Base-by-base conservation (phyloP, 2,329 filamentous ascomycete genomes). In the Coleophoma cylindrospora region DNA sequence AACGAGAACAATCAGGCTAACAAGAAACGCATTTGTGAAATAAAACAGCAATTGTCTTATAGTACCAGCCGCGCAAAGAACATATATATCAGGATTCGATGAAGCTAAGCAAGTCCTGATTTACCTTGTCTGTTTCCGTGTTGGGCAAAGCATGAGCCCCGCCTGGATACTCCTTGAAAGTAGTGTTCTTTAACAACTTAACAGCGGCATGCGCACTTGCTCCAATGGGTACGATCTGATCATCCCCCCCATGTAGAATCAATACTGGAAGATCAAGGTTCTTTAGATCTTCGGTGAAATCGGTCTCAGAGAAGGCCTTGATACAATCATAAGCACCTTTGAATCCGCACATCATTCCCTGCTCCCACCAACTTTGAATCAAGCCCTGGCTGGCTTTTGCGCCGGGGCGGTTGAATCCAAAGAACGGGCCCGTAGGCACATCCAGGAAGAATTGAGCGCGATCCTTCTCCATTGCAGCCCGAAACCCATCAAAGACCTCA, bases 281-380 rank as follows among this genome's bases (percentile, higher is more conserved):
- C 55, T 66, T 66, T 46, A 73, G 52, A 53, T 71, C 69, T 40
- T 67, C 67, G 1, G 67, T 68, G 22, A 68, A 64, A 56, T 73
- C 68, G 4, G 69, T 72, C 59, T 71, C 69, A 1, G 67, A 69
- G 45, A 72, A 71, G 8, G 63, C 66, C 49, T 62, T 65, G 57
- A 71, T 63, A 43, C 64, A 70, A 50, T 72, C 69, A 50, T 72
- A 72, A 0, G 66, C 59, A 19, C 56, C 54, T 52, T 68, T 70
- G 56, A 70, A 69, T 10, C 68, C 63, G 17, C 63, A 57, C 47
- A 59, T 57, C 69, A 72, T 70, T 1, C 68, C 68, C 56, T 71
- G 67, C 51, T 60, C 55, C 61, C 63, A 72, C 70, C 68, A 72
- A 48, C 58, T 65, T 19, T 66, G 58, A 44, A 72, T 68, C 43